phyloP scores from a whole-genome alignment of 2,329 filamentous ascomycete genomes.

The Sporothrix inflata region DNA sequence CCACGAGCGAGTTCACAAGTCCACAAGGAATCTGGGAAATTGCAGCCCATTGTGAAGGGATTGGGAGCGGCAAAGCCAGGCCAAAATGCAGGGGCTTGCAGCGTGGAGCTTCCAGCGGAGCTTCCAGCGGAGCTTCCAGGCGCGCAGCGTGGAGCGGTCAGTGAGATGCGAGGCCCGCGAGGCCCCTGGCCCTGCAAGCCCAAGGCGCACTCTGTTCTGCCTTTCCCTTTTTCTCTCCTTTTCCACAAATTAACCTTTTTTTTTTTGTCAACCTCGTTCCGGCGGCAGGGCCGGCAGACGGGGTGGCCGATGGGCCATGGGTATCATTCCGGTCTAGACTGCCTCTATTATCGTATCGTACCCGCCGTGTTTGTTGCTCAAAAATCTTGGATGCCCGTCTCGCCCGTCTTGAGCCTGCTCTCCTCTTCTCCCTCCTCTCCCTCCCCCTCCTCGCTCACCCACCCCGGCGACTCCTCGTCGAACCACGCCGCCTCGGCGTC shows the following conservation, averaged over 20 bases:
- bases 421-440: constrained; percentile 39
- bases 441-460: constrained; percentile 53
- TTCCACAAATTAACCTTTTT: constrained; percentile 1
- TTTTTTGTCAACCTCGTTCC: not conserved
- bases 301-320: not conserved
- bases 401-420: too few relatives aligned
- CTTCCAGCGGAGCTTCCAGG: not conserved
- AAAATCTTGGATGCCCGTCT: constrained; percentile 63
- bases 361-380: constrained; percentile 44
- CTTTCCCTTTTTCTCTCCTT: not conserved
- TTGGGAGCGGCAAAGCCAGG: not conserved
- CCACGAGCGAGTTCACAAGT: too few relatives aligned
- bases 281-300: not conserved
- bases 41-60: not conserved
- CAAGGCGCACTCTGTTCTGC: constrained; percentile 8
- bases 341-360: not conserved
- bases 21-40: not conserved
- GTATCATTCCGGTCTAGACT: constrained; percentile 9
- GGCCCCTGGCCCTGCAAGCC: not conserved
- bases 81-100: constrained; percentile 7
- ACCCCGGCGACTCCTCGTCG: constrained; percentile 74
- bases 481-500: constrained; percentile 77
- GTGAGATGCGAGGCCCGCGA: too few relatives aligned
- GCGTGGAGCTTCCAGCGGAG: not conserved
- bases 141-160: not conserved